phyloP scores from a whole-genome alignment of 2,329 filamentous ascomycete genomes.

The Diaporthe capsici region DNA sequence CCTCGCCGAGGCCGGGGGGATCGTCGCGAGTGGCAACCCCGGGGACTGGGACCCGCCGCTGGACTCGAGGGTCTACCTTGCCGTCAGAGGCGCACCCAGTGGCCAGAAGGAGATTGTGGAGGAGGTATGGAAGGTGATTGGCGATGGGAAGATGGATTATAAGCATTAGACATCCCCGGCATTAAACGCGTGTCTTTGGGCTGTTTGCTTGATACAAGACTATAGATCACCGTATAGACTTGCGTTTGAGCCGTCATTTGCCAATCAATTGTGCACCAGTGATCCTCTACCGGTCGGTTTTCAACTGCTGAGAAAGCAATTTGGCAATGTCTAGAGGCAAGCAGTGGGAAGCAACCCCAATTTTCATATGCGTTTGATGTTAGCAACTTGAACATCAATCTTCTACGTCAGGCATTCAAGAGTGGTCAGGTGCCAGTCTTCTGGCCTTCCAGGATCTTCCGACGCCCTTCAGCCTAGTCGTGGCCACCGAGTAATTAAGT shows the following conservation, averaged over 20 bases:
- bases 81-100: conserved; percentile 70
- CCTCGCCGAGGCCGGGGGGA: conserved; percentile 79
- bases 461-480: neutral
- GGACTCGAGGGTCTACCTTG: conserved; percentile 73
- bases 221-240: neutral
- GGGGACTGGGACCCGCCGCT: conserved; percentile 77
- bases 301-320: neutral
- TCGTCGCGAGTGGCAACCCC: conserved; percentile 80
- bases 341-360: neutral
- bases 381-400: rapidly evolving
- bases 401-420: neutral
- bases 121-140: conserved; percentile 75
- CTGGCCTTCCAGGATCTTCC: neutral
- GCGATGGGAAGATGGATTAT: conserved; percentile 64
- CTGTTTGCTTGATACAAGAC: neutral
- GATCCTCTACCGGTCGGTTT: too few species aligned
- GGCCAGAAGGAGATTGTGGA: conserved; percentile 74
- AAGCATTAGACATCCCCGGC: conserved; percentile 46
- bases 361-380: neutral
- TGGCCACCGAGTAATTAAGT: rapidly evolving
- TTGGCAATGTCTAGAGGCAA: neutral
- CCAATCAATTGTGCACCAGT: neutral
- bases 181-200: neutral
- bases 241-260: neutral
- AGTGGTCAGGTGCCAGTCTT: neutral